These are phyloP conservation scores for Apiospora arundinis DNA, from an alignment of 2,329 filamentous ascomycete genomes.

Conservation along the genomic window DNA sequence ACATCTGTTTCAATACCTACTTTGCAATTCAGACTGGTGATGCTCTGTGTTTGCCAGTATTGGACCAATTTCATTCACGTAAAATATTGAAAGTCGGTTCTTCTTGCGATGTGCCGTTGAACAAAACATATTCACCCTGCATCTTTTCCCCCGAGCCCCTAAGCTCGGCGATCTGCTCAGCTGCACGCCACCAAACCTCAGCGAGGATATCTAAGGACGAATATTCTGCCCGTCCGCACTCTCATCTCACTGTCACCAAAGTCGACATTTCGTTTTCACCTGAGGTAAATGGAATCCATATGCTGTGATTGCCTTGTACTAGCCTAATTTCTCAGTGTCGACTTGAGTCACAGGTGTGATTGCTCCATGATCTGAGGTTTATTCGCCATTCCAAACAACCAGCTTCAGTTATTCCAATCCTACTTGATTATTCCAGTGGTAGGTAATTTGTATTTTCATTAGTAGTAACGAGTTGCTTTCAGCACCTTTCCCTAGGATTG, in stretches of 20 bases:
- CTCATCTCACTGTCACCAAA: not conserved
- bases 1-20: not conserved
- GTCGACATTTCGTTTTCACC: not conserved
- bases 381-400: too few species aligned
- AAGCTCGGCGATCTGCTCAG: not conserved
- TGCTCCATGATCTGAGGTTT: too few species aligned
- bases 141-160: not conserved
- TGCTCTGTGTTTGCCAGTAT: not conserved
- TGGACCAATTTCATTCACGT: too few species aligned
- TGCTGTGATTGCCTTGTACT: not conserved
- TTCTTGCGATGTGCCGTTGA: not conserved
- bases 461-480: too few species aligned
- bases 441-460: too few species aligned
- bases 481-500: too few species aligned
- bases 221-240: not conserved
- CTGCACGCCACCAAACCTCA: not conserved
- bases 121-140: not conserved
- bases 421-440: too few species aligned
- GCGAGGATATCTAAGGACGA: not conserved
- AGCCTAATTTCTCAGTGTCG: too few species aligned
- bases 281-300: not conserved
- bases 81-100: too few species aligned
- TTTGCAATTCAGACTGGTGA: not conserved
- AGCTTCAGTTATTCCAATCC: too few species aligned
- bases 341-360: too few species aligned